Evolutionary conservation across 495 filamentous ascomycete genomes (phyloP).

Genomic region (Podospora tetraspora): DNA sequence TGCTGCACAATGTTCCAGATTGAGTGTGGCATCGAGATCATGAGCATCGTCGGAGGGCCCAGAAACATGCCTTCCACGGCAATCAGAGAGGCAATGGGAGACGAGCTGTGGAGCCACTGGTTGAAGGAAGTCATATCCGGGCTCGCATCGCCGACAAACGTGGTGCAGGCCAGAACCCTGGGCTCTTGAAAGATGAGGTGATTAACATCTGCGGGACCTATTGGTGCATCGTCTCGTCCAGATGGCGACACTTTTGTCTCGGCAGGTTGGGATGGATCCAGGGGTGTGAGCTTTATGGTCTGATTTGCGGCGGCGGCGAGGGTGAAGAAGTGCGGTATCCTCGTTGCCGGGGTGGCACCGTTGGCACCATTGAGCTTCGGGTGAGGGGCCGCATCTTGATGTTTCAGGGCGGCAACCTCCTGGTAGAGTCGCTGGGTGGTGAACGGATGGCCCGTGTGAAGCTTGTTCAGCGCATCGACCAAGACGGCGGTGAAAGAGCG

Average conservation of each 20-base stretch:
- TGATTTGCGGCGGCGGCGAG: slow-evolving; percentile 46
- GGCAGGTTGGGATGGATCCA: slow-evolving; percentile 33
- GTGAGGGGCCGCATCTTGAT: slow-evolving; percentile 35
- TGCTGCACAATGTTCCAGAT: slow-evolving; percentile 54
- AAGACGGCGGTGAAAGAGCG: slow-evolving; percentile 48
- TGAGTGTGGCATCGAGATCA: slow-evolving; percentile 51
- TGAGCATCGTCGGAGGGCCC: slow-evolving; percentile 51
- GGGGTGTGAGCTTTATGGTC: slow-evolving; percentile 41
- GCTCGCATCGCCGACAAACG: slow-evolving; percentile 52
- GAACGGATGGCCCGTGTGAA: slow-evolving; percentile 44
- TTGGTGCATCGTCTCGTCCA: slow-evolving; percentile 35
- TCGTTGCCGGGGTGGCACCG: slow-evolving; percentile 31
- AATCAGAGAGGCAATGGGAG: slow-evolving; percentile 45
- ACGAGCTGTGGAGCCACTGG: slow-evolving; percentile 50
- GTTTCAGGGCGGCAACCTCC: slow-evolving; percentile 40
- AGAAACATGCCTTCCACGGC: slow-evolving; percentile 55
- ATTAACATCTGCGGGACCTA: slow-evolving; percentile 37
- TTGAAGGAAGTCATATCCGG: slow-evolving; percentile 54
- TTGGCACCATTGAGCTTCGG: slow-evolving; percentile 40
- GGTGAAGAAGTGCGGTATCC: slow-evolving; percentile 45
- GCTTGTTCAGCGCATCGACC: slow-evolving; percentile 43
- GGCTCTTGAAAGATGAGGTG: slow-evolving; percentile 49
- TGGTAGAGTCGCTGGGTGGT: slow-evolving; percentile 46
- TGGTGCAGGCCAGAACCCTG: slow-evolving; percentile 51
- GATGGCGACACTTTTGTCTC: slow-evolving; percentile 32